phyloP scores from a whole-genome alignment of 805 yeast genomes.

The Danielia reshetovae region DNA sequence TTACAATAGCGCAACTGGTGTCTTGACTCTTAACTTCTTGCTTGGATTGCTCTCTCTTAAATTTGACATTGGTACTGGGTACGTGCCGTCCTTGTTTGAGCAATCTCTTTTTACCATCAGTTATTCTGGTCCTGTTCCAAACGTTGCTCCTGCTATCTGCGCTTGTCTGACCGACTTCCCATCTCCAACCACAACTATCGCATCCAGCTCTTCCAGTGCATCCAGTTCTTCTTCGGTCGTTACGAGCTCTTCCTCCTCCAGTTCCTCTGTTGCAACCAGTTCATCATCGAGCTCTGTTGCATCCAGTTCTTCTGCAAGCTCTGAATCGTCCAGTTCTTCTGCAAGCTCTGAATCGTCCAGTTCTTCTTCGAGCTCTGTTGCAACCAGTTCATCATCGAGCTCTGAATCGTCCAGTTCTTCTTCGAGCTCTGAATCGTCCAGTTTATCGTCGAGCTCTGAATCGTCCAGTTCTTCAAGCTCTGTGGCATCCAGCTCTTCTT shows the following conservation, averaged over 20 bases:
- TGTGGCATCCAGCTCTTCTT: background rate
- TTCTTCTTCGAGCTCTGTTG: background rate
- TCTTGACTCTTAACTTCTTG: constrained; percentile 5
- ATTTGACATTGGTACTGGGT: constrained; percentile 7
- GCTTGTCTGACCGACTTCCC: background rate
- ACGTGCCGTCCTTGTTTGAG: no score
- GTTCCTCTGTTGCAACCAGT: background rate
- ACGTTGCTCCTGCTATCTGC: background rate
- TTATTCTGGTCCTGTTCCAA: background rate
- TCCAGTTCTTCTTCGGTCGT: no score
- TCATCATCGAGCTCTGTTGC: no score
- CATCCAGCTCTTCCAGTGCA: background rate
- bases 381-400: background rate
- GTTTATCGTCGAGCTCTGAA: background rate
- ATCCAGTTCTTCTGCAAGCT: background rate
- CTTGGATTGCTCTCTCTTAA: background rate
- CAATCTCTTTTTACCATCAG: background rate
- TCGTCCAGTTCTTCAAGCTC: background rate
- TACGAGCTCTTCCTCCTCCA: background rate
- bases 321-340: background rate
- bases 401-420: background rate
- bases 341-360: no score
- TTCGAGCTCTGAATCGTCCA: background rate
- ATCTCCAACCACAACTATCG: background rate
- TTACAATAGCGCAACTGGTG: constrained; percentile 7